Base-by-base conservation (phyloP, 345 rosid genomes). In the Turritis glabra region DNA sequence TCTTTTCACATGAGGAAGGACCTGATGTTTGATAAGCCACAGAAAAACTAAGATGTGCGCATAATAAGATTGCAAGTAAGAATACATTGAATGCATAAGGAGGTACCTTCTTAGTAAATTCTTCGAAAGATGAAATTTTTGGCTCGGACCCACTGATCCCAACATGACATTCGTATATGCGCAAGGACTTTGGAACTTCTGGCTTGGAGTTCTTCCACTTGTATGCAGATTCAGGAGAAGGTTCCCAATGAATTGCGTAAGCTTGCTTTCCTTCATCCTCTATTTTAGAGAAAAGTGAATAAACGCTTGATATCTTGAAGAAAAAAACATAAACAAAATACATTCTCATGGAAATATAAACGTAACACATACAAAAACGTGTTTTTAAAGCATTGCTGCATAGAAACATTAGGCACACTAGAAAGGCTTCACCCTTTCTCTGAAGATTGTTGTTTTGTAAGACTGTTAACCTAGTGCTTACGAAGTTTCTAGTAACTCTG, bases 201-300 rank as follows among this genome's bases (percentile, higher is more conserved):
- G 91, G 95, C 48, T 58, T 67, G 61, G 83, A 15, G 79, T 86
- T 62, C 67, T 86, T 94, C 96, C 98, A 94, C 78, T 90, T 90
- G 82, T 87, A 87, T 53, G 85, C 88, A 74, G 53, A 44, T 67
- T 91, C 93, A 40, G 93, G 97, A 46, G 98, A 79, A 37, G 96
- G 98, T 71, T 94, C 97, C 98, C 98, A 94, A 70, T 94, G 98
- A 76, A 91, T 80, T 38, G 98, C 98, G 61, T 80, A 94, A 70
- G 90, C 88, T 84, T 88, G 90, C 44, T 86, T 83, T 47, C 87
- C 97, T 44, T 85, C 88, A 8, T 84, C 85, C 79, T 85, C 97
- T 91, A 61, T 38, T 27, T 51, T 0, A 63, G 9, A 40, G 11
- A 77, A 40, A 23, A 72, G 5, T 50, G 68, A 32, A 9, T 21